Evolutionary conservation across 768 basidiomycete species (phyloP), one percentile per base, ranked within the genome.

Genomic region (Naganishia onofrii): DNA sequence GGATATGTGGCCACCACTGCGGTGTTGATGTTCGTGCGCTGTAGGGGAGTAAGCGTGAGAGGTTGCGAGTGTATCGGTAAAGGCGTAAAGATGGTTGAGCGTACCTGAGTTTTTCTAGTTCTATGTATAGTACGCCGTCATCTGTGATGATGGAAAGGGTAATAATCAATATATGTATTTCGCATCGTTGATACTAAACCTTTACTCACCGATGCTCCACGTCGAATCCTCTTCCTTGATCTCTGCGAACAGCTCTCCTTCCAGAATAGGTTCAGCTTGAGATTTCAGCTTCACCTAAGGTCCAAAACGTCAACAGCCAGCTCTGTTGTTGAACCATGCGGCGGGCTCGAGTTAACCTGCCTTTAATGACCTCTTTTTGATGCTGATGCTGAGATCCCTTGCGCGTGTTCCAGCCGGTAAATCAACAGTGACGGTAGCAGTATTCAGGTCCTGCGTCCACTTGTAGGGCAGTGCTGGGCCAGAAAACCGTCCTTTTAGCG

Each of bases 1-100:
- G 83, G 73, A 98, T 89, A 79, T 97, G 93, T 80, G 93, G 91
- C 96, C 96, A 99, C 96, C 96, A 98, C 70, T 90, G 87, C 80
- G 90, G 87, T 72, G 90, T 83, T 81, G 93, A 91, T 65, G 65
- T 52, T 23, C 58, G 65, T 44, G 44, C n/a, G 54, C 53, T 51
- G 65, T 58, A 34, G 28, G 29, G 10, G 21, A 38, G 7, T n/a
- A n/a, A n/a, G n/a, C n/a, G n/a, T n/a, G n/a, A 51, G 55, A 95
- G 85, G 76, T 92, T 93, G 91, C 52, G 94, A 85, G 76, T 92
- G 84, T 21, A 86, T 83, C 83, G 6, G 0, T 23, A 0, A 17
- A 6, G 0, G 21, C 0, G n/a, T 1, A 3, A 17, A 3, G 17
- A 23, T 23, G 65, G 36, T 23, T 54, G 38, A 21, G 72, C 77